Evolutionary conservation across 495 filamentous ascomycete genomes (phyloP).

Genomic region (Hypomontagnella monticulosa): DNA sequence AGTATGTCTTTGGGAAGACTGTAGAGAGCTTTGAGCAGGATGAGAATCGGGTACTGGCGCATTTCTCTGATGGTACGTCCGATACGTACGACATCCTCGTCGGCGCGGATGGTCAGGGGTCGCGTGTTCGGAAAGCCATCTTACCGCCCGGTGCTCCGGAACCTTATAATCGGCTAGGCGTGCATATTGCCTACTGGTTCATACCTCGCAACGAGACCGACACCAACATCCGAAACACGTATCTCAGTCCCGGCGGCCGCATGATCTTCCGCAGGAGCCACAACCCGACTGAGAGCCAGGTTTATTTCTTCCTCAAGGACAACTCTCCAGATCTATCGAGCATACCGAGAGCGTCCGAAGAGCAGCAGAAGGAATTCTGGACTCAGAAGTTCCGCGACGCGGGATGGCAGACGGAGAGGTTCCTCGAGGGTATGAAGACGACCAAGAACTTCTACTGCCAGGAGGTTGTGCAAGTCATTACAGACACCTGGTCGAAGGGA

Average conservation of each 20-base stretch:
- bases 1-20: constrained; percentile 56
- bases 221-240: constrained; percentile 34
- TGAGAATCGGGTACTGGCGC: constrained; percentile 6
- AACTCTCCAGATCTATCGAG: constrained; percentile 42
- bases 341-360: constrained; percentile 23
- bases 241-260: constrained; percentile 43
- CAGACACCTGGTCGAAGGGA: constrained; percentile 52
- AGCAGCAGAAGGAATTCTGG: constrained; percentile 53
- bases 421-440: constrained; percentile 50
- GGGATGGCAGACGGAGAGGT: constrained; percentile 55
- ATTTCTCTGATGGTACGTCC: constrained; percentile 46
- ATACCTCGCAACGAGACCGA: constrained; percentile 22
- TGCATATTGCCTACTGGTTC: constrained; percentile 40
- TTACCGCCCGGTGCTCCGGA: constrained; percentile 38
- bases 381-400: constrained; percentile 52
- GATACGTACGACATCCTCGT: constrained; percentile 57
- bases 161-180: constrained; percentile 26
- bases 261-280: constrained; percentile 51
- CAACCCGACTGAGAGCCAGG: constrained; percentile 47
- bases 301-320: constrained; percentile 46
- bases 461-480: constrained; percentile 51
- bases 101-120: constrained; percentile 58
- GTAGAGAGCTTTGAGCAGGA: constrained; percentile 42
- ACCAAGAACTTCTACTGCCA: constrained; percentile 55
- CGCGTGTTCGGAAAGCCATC: constrained; percentile 50